A percentile compares a stretch with the other conserved stretches of the same genome.
These are phyloP conservation scores for Globisporangium orthogonon DNA, from an alignment of 352 stramenopile genomes.

Conservation along the genomic window DNA sequence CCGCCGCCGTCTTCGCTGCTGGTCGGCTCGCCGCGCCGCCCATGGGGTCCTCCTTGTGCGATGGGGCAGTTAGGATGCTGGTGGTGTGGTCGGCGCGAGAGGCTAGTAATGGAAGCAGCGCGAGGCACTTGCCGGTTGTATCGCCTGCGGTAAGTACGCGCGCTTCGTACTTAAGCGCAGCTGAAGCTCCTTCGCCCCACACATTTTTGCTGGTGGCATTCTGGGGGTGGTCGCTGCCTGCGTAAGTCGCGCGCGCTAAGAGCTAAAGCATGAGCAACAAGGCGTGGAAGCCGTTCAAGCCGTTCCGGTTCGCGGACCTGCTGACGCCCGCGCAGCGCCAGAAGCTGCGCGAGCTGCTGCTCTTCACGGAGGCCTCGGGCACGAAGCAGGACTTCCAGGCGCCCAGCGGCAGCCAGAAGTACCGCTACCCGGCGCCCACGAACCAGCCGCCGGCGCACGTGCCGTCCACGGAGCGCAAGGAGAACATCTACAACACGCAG, in stretches of 20 bases:
- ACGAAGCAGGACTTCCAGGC: constrained; percentile 69
- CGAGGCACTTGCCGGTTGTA: neutral
- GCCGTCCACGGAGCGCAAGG: constrained; percentile 64
- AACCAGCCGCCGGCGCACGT: constrained; percentile 68
- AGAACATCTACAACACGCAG: constrained; percentile 80
- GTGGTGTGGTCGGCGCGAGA: neutral
- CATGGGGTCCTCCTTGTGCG: constrained; percentile 1
- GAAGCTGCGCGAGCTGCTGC: constrained; percentile 73
- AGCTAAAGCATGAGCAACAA: constrained; percentile 25
- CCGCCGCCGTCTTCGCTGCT: constrained; percentile 6
- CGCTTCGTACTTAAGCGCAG: neutral
- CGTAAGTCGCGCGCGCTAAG: neutral
- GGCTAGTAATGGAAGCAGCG: neutral
- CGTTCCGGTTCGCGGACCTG: constrained; percentile 70
- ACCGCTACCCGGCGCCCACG: constrained; percentile 71
- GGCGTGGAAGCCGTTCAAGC: constrained; percentile 78
- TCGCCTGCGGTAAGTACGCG: neutral
- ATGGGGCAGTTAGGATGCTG: neutral
- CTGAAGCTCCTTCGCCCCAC: neutral
- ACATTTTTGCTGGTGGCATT: neutral
- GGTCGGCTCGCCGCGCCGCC: constrained; percentile 10
- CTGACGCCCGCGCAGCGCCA: constrained; percentile 60
- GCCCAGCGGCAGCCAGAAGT: constrained; percentile 51
- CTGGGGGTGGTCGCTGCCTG: neutral
- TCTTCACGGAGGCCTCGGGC: constrained; percentile 77